Evolutionary conservation across 768 basidiomycete genomes (phyloP), one percentile per base, ranked within the genome.

Genomic region (Phlegmacium glaucopus): DNA sequence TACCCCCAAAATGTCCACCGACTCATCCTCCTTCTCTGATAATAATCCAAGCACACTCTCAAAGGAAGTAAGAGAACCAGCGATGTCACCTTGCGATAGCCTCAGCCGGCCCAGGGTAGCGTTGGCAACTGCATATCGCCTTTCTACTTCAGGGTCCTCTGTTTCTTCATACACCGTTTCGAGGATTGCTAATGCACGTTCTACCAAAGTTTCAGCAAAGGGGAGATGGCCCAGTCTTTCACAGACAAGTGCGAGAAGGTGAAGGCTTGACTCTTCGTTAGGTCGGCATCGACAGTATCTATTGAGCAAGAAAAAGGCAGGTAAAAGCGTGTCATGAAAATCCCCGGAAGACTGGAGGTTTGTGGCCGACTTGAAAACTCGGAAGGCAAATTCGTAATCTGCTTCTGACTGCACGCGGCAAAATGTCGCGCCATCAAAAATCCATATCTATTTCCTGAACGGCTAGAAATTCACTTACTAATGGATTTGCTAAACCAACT

Each of bases 111-210:
- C 96, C 7, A 92, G 69, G 49, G 88, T 95, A 17, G 79, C 70
- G 52, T 94, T 88, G 0, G 94, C 90, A 32, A 93, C 80, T 5
- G 79, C 81, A 59, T 87, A 99, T 44, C 79, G 83, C 42, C 74
- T 69, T 65, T 97, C 96, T 9, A 91, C 80, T 17, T 72, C 68
- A 1, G 83, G 66, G 44, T 91, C 86, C 64, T 99, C 96, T 11
- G 79, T 80, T 44, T 87, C 82, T 62, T 99, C 96, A 67, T 96
- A 99, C 22, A 78, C 76, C 1, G 80, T 76, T 64, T 98, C 95
- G n/a, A 98, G 70, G 9, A 93, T 72, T 4, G 64, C 49, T 11
- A 91, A 89, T 1, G 87, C 83, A 25, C 74, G 75, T 28, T 72
- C 64, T 34, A 94, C 72, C 28, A 82, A 68, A 18, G 71, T 65